phyloP scores from a whole-genome alignment of 805 yeast species.

The Sugiyamaella americana region DNA sequence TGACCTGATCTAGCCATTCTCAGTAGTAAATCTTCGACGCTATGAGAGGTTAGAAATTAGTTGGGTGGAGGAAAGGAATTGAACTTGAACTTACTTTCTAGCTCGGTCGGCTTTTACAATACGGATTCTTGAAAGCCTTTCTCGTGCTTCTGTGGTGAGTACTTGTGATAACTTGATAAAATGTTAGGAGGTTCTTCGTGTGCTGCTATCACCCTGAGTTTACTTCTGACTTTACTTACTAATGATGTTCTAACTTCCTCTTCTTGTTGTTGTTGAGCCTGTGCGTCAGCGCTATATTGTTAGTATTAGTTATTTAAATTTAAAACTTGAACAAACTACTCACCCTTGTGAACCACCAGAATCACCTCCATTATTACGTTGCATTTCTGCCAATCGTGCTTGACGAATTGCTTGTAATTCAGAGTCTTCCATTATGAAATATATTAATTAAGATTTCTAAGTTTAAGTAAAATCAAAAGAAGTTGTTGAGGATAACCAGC shows the following conservation, averaged over 20 bases:
- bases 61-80: neutral
- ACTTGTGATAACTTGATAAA: constrained; percentile 51
- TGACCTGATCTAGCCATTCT: constrained; percentile 74
- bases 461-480: too few species aligned
- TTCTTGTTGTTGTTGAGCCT: constrained; percentile 17
- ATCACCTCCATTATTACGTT: constrained; percentile 31
- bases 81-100: constrained; percentile 38
- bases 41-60: constrained; percentile 13
- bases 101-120: constrained; percentile 92
- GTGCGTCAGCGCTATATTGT: neutral
- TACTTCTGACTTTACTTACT: too few species aligned
- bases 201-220: too few species aligned
- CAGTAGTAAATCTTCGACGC: constrained; percentile 71
- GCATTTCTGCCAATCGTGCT: constrained; percentile 85
- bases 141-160: constrained; percentile 77
- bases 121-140: constrained; percentile 76
- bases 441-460: too few species aligned
- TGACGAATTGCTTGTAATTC: constrained; percentile 88
- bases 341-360: constrained; percentile 3
- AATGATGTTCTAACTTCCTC: constrained; percentile 38
- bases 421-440: constrained; percentile 88
- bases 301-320: neutral
- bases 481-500: too few species aligned
- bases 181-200: neutral
- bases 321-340: constrained; percentile 1